phyloP scores from a whole-genome alignment of 2,329 filamentous ascomycete species.

The Stemphylium vesicarium region DNA sequence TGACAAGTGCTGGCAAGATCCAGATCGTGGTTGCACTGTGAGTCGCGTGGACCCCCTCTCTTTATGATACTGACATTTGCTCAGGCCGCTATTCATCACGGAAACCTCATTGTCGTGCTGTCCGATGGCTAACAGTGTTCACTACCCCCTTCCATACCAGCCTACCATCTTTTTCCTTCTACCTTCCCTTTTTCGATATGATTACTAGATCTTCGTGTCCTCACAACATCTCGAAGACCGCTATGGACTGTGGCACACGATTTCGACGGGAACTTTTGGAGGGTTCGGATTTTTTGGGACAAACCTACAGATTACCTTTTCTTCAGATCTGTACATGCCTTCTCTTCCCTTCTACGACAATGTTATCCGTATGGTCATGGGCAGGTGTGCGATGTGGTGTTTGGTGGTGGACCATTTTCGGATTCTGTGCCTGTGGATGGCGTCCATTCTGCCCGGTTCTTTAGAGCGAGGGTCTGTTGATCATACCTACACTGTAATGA shows the following conservation, averaged over 20 bases:
- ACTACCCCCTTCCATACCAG: neutral
- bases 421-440: neutral
- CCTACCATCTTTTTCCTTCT: neutral
- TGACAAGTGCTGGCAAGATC: constrained; percentile 51
- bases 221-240: constrained; percentile 15
- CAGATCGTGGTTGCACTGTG: constrained; percentile 78
- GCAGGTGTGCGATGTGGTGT: no score
- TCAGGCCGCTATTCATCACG: constrained; percentile 32
- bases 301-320: neutral
- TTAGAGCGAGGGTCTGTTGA: neutral
- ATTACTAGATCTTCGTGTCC: constrained; percentile 8
- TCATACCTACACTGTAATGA: neutral
- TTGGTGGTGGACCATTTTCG: constrained; percentile 1
- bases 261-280: constrained; percentile 31
- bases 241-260: constrained; percentile 7
- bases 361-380: neutral
- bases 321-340: constrained; percentile 18
- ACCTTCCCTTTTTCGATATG: neutral
- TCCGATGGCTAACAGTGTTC: constrained; percentile 26
- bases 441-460: neutral
- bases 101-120: constrained; percentile 37
- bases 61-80: neutral
- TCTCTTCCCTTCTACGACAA: constrained; percentile 8
- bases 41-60: constrained; percentile 43
- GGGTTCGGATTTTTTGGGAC: constrained; percentile 21